These are phyloP conservation scores for Tetratostichococcus sp. DNA, from an alignment of 139 green algal genomes.

Conservation along the genomic window DNA sequence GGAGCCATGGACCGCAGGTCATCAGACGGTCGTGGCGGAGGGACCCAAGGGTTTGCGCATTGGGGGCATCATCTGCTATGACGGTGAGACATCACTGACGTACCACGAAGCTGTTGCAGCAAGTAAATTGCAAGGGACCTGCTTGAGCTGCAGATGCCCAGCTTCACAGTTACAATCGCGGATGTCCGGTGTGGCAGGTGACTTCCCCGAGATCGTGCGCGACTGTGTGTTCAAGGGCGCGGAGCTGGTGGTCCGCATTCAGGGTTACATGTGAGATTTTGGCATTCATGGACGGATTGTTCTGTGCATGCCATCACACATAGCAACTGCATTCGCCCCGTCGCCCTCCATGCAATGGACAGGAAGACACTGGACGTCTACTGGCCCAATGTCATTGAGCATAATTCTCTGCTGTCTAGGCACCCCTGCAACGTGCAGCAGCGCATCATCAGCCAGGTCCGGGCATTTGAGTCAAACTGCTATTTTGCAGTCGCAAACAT, in stretches of 20 bases:
- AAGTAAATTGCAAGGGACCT: too few species aligned
- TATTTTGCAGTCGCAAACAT: conserved; percentile 69
- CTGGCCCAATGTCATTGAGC: too few species aligned
- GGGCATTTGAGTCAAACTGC: conserved; percentile 43
- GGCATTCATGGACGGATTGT: too few species aligned
- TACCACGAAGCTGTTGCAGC: too few species aligned
- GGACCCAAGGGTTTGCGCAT: conserved; percentile 29
- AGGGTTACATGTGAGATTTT: conserved; percentile 43
- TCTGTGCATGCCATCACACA: too few species aligned
- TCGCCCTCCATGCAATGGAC: too few species aligned
- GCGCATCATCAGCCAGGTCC: conserved; percentile 35
- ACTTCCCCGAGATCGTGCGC: conserved; percentile 51
- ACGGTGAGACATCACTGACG: conserved; percentile 21
- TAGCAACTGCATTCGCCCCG: too few species aligned
- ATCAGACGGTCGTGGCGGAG: conserved; percentile 35
- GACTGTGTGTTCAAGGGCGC: conserved; percentile 64
- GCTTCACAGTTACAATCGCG: too few species aligned
- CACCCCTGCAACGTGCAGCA: conserved; percentile 67
- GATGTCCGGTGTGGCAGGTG: too few species aligned
- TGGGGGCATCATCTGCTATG: conserved; percentile 43
- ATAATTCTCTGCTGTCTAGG: too few species aligned
- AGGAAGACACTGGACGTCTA: background rate
- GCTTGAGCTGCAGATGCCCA: too few species aligned
- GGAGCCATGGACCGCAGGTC: conserved; percentile 46
- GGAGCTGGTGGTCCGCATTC: conserved; percentile 65